Evolutionary conservation across 2,329 filamentous ascomycete species (phyloP).

Genomic region (Malbranchea cinnamomea): DNA sequence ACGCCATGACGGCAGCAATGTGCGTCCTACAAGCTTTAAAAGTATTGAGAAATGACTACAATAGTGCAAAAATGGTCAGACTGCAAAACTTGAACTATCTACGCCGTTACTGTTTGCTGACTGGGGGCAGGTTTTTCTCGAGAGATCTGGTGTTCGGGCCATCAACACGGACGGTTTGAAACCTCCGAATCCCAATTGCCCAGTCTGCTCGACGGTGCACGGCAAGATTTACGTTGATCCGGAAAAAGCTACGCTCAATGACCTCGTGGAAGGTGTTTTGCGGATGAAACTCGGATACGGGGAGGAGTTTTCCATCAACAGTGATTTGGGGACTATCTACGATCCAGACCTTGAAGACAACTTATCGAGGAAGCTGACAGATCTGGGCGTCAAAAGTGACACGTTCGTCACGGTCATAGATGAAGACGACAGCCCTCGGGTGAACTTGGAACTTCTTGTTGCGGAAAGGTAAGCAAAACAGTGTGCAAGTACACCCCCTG

Average conservation of each 20-base stretch:
- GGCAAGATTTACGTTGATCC: slow-evolving; percentile 53
- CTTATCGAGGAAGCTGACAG: slow-evolving; percentile 59
- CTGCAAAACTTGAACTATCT: slow-evolving; percentile 3
- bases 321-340: slow-evolving; percentile 63
- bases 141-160: slow-evolving; percentile 45
- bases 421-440: slow-evolving; percentile 50
- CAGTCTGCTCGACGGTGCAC: slow-evolving; percentile 65
- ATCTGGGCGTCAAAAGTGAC: slow-evolving; percentile 59
- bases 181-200: slow-evolving; percentile 64
- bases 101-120: no score
- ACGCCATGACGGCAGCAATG: slow-evolving; percentile 85
- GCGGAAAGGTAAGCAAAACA: slow-evolving; percentile 16
- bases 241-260: slow-evolving; percentile 55
- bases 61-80: slow-evolving; percentile 57
- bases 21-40: slow-evolving; percentile 91
- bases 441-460: slow-evolving; percentile 59
- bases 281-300: slow-evolving; percentile 58
- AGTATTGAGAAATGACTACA: slow-evolving; percentile 58
- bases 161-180: slow-evolving; percentile 41
- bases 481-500: not conserved
- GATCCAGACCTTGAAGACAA: slow-evolving; percentile 84
- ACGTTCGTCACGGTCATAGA: slow-evolving; percentile 74
- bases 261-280: slow-evolving; percentile 64
- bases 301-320: slow-evolving; percentile 66
- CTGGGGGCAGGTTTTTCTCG: slow-evolving; percentile 55